These are phyloP conservation scores for Macaranga tanarius DNA, from an alignment of 441 rosid species.

Conservation along the genomic window DNA sequence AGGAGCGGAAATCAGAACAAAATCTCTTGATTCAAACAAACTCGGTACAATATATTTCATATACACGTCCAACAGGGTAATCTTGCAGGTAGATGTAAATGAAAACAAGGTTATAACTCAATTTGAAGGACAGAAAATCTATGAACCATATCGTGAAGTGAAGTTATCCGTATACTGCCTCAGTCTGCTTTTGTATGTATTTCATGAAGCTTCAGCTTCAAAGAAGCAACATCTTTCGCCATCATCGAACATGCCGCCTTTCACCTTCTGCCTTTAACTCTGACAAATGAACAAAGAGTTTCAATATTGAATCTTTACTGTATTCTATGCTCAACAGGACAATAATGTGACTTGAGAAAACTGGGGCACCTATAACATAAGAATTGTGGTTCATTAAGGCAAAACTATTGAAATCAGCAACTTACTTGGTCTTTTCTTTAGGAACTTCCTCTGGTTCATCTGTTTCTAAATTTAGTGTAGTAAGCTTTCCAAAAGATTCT, in stretches of 20 bases:
- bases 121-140: slow-evolving; percentile 13
- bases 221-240: slow-evolving; percentile 9
- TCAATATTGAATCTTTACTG: background rate
- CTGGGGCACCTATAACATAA: background rate
- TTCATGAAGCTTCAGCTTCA: slow-evolving; percentile 15
- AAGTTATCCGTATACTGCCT: slow-evolving; percentile 6
- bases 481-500: slow-evolving; percentile 79
- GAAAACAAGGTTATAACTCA: slow-evolving; percentile 5
- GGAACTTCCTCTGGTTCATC: slow-evolving; percentile 52
- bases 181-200: background rate
- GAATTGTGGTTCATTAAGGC: background rate
- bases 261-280: slow-evolving; percentile 39
- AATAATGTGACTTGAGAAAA: background rate
- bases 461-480: slow-evolving; percentile 45
- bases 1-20: background rate
- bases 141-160: slow-evolving; percentile 27
- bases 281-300: slow-evolving; percentile 13
- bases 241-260: slow-evolving; percentile 8
- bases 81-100: background rate
- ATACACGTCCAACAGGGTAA: background rate
- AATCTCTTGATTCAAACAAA: background rate
- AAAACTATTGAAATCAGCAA: slow-evolving; percentile 1
- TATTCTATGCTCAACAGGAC: background rate
- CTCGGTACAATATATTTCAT: background rate
- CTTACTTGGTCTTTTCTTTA: slow-evolving; percentile 67